These are phyloP conservation scores for Croton setiger DNA, from an alignment of 441 rosid genomes.

Conservation along the genomic window DNA sequence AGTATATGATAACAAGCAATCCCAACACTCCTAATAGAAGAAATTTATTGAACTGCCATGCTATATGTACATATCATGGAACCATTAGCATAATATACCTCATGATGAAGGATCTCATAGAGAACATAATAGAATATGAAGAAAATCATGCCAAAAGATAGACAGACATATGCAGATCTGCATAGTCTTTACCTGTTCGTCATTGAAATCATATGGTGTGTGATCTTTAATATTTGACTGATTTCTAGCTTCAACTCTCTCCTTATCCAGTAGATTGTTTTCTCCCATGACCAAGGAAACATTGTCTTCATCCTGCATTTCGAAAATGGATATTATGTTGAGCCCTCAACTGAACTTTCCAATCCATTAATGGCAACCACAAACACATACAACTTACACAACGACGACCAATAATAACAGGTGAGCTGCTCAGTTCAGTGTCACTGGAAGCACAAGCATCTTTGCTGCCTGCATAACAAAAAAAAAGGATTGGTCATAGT, in stretches of 20 bases:
- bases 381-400: slow-evolving; percentile 99
- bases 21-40: no score
- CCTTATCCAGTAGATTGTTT: slow-evolving; percentile 35
- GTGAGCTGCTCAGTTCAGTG: slow-evolving; percentile 40
- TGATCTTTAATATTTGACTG: slow-evolving; percentile 33
- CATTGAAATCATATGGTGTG: slow-evolving; percentile 57
- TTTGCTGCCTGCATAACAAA: slow-evolving; percentile 43
- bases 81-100: background rate
- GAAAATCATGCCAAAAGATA: slow-evolving; percentile 4
- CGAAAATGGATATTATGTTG: slow-evolving; percentile 48
- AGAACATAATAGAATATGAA: slow-evolving; percentile 1
- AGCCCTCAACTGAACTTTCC: slow-evolving; percentile 36
- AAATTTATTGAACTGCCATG: background rate
- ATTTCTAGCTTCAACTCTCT: slow-evolving; percentile 30
- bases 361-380: slow-evolving; percentile 47
- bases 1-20: background rate
- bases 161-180: background rate
- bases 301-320: slow-evolving; percentile 57
- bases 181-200: slow-evolving; percentile 61
- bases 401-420: slow-evolving; percentile 69
- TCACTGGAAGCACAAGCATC: slow-evolving; percentile 36
- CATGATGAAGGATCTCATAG: background rate
- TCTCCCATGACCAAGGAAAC: slow-evolving; percentile 43
- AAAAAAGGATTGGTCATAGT: slow-evolving; percentile 23
- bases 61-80: background rate